These are phyloP conservation scores for Neurospora sp. DNA, from an alignment of 495 filamentous ascomycete species.

Conservation along the genomic window DNA sequence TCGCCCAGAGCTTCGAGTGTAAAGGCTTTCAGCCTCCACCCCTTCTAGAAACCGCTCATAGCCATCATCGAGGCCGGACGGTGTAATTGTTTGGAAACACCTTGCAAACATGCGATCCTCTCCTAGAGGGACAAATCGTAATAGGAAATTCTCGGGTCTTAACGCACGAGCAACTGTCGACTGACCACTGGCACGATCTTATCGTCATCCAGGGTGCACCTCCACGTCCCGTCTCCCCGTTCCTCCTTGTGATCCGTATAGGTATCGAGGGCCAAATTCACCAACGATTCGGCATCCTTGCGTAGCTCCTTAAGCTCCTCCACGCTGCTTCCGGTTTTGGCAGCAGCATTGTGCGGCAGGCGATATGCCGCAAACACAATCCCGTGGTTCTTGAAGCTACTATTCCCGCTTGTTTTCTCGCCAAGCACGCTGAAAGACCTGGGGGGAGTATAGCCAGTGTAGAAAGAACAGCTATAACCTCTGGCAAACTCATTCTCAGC, in stretches of 20 bases:
- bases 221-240: neutral
- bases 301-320: constrained; percentile 18
- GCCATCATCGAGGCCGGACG: neutral
- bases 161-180: neutral
- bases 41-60: neutral
- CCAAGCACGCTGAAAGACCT: neutral
- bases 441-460: constrained; percentile 18
- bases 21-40: neutral
- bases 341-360: constrained; percentile 8
- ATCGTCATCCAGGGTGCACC: neutral
- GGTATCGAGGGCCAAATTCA: constrained; percentile 25
- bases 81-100: neutral
- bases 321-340: constrained; percentile 1
- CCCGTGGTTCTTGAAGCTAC: constrained; percentile 21
- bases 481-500: constrained; percentile 23
- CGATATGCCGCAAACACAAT: constrained; percentile 34
- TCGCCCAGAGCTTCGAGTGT: neutral
- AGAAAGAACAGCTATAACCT: constrained; percentile 32
- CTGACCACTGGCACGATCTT: neutral
- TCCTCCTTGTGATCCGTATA: constrained; percentile 9
- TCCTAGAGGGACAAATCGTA: neutral
- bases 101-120: neutral
- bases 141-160: neutral
- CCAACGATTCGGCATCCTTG: constrained; percentile 25
- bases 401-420: neutral